Evolutionary conservation across 2,329 filamentous ascomycete species (phyloP), one percentile per base, ranked within the genome.

Genomic region (Phialemoniopsis sp.): DNA sequence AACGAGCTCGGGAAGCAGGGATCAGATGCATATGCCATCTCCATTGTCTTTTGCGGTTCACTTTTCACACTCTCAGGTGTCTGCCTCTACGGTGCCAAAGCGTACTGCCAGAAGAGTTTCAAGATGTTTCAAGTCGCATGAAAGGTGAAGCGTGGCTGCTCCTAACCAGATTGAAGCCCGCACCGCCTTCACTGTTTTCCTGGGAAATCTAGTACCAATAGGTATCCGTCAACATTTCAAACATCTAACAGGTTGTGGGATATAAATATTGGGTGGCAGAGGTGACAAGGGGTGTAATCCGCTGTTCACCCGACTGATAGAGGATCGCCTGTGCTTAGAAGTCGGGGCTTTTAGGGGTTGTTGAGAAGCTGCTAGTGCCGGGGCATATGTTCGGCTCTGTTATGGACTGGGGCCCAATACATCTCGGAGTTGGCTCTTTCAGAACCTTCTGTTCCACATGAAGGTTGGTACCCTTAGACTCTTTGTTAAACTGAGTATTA

Each of bases 41-140:
- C 41, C 15, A 43, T 43, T 19, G 37, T 26, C 3, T 33, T 43
- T 19, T 28, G 34, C 13, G 41, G 41, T 8, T 30, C 19, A 1
- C 41, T 43, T 2, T 43, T 39, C 29, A 17, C 39, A 12, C 9
- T 43, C 30, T 43, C 41, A 1, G 34, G 33, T 13, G 8, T 34
- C n/a, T 43, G 34, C 30, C 41, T 43, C 9, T 34, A 15, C 28
- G 37, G 33, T 6, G 41, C 41, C 4, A 36, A 34, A n/a, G 2
- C 26, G 4, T 33, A 42, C 39, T 16, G 34, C 17, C 34, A 39
- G 17, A 38, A 34, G 15, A 28, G 46, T 45, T 66, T 26, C 21
- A 26, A 26, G 21, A 26, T 26, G 6, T 26, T 26, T 26, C 21
- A 26, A 10, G 10, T 26, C 10, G 21, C 21, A 26, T 26, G 21